Evolutionary conservation across 1,139 yeast species (phyloP).

Genomic region (Suhomyces maxii): DNA sequence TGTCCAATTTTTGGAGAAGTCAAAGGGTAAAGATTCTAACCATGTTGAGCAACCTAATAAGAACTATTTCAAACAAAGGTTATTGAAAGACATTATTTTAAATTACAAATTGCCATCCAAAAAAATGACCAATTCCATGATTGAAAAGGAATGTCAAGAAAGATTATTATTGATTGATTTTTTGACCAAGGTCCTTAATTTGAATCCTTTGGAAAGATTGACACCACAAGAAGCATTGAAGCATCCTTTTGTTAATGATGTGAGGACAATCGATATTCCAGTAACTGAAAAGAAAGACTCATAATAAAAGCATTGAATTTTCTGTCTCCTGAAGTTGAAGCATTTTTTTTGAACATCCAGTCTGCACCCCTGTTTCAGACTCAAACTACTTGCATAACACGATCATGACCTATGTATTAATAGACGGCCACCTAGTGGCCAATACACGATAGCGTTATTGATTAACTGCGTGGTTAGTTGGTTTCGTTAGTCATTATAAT

Average conservation of each 20-base stretch:
- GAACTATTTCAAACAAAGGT: constrained; percentile 76
- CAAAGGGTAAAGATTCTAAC: constrained; percentile 34
- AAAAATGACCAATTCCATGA: constrained; percentile 63
- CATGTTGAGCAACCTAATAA: constrained; percentile 76
- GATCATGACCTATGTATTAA: not conserved
- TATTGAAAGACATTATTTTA: constrained; percentile 70
- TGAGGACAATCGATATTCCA: constrained; percentile 11
- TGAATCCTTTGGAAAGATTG: constrained; percentile 92
- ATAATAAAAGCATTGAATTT: no score
- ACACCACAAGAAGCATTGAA: constrained; percentile 93
- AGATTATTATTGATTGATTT: constrained; percentile 76
- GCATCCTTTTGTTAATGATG: constrained; percentile 78
- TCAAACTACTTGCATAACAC: not conserved
- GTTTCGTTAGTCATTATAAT: no score
- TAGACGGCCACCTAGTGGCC: not conserved
- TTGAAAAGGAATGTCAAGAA: constrained; percentile 72
- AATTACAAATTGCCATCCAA: constrained; percentile 73
- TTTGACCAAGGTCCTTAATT: constrained; percentile 69
- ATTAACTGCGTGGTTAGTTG: not conserved
- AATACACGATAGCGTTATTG: no score
- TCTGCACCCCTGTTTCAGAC: no score
- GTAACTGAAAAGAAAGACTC: not conserved
- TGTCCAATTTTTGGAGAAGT: constrained; percentile 34
- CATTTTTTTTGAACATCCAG: no score
- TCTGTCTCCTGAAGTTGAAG: not conserved